Evolutionary conservation across 2,329 filamentous ascomycete genomes (phyloP).

Genomic region (Celoporthe dispersa): DNA sequence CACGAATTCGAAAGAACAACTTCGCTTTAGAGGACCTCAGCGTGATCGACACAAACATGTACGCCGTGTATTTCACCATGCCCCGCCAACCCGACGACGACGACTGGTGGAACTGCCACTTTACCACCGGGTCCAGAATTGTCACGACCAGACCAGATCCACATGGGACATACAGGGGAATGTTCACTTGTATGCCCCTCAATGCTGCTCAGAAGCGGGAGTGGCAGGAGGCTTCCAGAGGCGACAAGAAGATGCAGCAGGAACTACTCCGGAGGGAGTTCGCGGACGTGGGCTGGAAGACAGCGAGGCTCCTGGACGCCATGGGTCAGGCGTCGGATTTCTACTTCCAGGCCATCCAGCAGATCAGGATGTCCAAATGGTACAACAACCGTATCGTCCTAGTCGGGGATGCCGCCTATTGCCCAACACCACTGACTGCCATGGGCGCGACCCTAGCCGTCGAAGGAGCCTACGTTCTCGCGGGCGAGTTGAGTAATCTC

Average conservation of each 20-base stretch:
- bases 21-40: constrained; percentile 34
- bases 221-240: neutral
- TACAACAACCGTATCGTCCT: constrained; percentile 51
- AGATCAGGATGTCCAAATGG: constrained; percentile 50
- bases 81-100: neutral
- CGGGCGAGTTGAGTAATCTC: constrained; percentile 50
- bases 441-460: constrained; percentile 55
- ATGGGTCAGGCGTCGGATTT: constrained; percentile 48
- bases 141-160: constrained; percentile 6
- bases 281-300: constrained; percentile 47
- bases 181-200: constrained; percentile 9
- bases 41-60: constrained; percentile 33
- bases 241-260: constrained; percentile 3
- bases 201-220: neutral
- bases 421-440: constrained; percentile 52
- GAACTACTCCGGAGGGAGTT: neutral
- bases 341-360: constrained; percentile 48
- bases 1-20: constrained; percentile 50
- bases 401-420: constrained; percentile 59
- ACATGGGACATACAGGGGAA: constrained; percentile 2
- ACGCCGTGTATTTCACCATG: constrained; percentile 5
- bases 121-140: constrained; percentile 1
- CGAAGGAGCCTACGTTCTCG: constrained; percentile 58
- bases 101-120: constrained; percentile 10
- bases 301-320: constrained; percentile 45